Evolutionary conservation across 257 asterid genomes (phyloP).

Genomic region (Striga asiatica): DNA sequence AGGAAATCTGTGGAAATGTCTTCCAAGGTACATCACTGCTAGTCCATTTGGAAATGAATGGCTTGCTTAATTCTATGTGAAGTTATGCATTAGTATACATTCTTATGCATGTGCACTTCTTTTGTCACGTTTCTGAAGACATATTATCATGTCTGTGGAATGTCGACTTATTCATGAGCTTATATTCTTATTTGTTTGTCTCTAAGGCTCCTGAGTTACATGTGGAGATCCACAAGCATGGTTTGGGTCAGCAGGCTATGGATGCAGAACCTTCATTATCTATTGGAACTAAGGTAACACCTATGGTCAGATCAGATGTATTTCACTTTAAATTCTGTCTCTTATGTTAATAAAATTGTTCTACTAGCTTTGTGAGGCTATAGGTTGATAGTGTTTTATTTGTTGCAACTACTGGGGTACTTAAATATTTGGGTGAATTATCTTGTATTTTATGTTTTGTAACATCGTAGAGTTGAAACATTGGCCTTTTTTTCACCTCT

Average conservation of each 20-base stretch:
- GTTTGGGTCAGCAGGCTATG: constrained; percentile 63
- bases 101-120: background rate
- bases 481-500: too few relatives aligned
- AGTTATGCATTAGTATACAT: too few relatives aligned
- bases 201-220: constrained; percentile 71
- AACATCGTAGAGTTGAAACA: background rate
- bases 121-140: background rate
- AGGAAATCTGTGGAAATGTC: constrained; percentile 70
- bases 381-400: background rate
- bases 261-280: constrained; percentile 63
- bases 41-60: background rate
- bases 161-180: background rate
- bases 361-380: background rate
- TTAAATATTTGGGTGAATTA: background rate
- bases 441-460: background rate
- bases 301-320: background rate
- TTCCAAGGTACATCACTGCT: constrained; percentile 45
- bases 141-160: background rate
- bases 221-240: constrained; percentile 71
- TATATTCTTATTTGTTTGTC: constrained; percentile 12
- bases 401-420: too few relatives aligned
- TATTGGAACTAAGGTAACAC: constrained; percentile 54
- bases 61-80: background rate
- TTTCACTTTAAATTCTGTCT: background rate
- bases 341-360: background rate